Base-by-base conservation (phyloP, 1,284 basidiomycete species). In the Thecaphora frezii region DNA sequence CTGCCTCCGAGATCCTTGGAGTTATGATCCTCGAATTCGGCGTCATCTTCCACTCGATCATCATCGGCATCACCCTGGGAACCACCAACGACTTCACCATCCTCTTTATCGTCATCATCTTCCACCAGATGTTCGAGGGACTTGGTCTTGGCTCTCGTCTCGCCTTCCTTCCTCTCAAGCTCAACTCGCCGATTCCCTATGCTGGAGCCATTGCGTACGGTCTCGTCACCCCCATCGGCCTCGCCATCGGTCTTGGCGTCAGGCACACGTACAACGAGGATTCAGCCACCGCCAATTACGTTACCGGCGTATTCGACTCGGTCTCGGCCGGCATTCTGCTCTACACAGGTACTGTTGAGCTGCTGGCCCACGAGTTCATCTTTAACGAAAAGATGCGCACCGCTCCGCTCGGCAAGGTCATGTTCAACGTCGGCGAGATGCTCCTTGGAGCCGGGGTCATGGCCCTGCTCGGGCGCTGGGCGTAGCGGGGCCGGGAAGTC, bases 21-120 rank as follows among this genome's bases (percentile, higher is more conserved):
- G 83, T 93, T 41, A 87, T 85, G 40, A 91, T 93, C 61, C 83
- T 94, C 55, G 91, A 86, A 78, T 94, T 97, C 72, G 96, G 94
- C 71, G 90, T 97, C 45, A 81, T 93, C 14, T 83, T 98, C 58
- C 93, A 96, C 45, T 79, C 80, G 73, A 77, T 97, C 40, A 85
- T 98, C 66, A 92, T 98, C 69, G 94, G 94, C 1, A 82, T 98
- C 23, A 97, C 94, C 0, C 86, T 98, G 44, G 93, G 92, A 21
- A 91, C 94, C 30, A 86, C 89, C 71, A 81, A 85, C 24, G 62
- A 66, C 38, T 97, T 98, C 81, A 89, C 85, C 63, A 81, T 89
- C 13, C 85, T 98, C 21, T 93, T 97, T 77, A 82, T 93, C 58
- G 93, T 97, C 55, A 81, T 97, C 65, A 83, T 94, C 75, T 97